Conservation (phyloP, 2,329 filamentous ascomycete species). For the Arthrobotrys pseudoclavata region DNA sequence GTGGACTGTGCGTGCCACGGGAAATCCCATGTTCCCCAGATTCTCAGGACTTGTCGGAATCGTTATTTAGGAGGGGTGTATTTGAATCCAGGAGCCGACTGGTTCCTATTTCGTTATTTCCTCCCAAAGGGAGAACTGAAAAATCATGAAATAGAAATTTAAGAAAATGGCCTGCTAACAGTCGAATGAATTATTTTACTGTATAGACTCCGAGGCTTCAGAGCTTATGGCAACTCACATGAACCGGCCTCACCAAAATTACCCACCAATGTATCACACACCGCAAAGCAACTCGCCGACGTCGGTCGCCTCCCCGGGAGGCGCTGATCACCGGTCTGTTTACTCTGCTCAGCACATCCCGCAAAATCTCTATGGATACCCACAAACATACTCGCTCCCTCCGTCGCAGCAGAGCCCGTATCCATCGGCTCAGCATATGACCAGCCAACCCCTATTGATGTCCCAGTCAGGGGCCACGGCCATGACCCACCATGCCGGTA, state of each 20-base stretch:
- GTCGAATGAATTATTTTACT: neutral
- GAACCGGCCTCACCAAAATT: constrained; percentile 72
- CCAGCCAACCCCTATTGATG: constrained; percentile 72
- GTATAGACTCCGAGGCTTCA: constrained; percentile 47
- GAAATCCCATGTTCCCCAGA: constrained; percentile 36
- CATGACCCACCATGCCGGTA: constrained; percentile 66
- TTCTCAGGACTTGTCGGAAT: constrained; percentile 19
- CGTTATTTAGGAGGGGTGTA: neutral
- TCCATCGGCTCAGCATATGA: constrained; percentile 72
- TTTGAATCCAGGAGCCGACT: constrained; percentile 15
- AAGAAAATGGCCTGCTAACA: constrained; percentile 26
- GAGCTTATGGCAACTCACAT: constrained; percentile 75
- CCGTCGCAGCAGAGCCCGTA: constrained; percentile 73
- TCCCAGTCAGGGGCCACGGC: constrained; percentile 68
- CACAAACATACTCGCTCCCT: constrained; percentile 72
- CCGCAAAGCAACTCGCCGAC: constrained; percentile 95
- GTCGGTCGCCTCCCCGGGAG: constrained; percentile 88
- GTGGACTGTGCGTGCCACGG: constrained; percentile 40
- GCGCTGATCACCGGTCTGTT: constrained; percentile 87
- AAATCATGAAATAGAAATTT: neutral
- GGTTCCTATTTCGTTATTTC: constrained; percentile 3
- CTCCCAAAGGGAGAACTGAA: neutral
- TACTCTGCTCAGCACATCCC: constrained; percentile 86
- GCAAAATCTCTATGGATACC: constrained; percentile 83
- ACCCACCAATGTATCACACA: constrained; percentile 94